These are phyloP conservation scores for Chaetomium tenue DNA, from an alignment of 495 filamentous ascomycete species.

Conservation along the genomic window DNA sequence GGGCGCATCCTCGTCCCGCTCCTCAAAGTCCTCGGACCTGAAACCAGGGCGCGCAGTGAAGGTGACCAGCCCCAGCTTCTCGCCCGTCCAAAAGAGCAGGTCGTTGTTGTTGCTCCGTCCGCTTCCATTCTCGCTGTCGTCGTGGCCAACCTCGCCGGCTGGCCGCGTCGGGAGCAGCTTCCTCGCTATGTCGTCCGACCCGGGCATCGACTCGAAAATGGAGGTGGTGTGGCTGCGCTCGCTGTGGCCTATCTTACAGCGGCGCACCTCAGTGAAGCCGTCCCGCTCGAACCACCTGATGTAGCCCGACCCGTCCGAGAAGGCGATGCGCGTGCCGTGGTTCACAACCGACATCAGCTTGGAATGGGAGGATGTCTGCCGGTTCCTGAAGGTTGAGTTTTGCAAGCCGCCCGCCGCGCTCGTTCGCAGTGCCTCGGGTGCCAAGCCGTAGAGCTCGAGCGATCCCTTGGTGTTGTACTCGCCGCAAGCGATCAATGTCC, in stretches of 20 bases:
- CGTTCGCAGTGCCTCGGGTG: constrained; percentile 28
- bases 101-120: constrained; percentile 46
- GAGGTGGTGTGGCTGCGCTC: constrained; percentile 39
- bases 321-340: constrained; percentile 81
- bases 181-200: constrained; percentile 62
- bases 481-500: constrained; percentile 78
- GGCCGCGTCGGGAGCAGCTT: constrained; percentile 65
- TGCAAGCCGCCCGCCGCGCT: constrained; percentile 39
- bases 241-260: constrained; percentile 64
- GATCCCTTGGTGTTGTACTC: constrained; percentile 93
- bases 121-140: background rate
- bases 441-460: constrained; percentile 78
- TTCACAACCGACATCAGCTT: constrained; percentile 81
- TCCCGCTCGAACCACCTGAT: constrained; percentile 93
- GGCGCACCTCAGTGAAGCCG: constrained; percentile 74
- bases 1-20: constrained; percentile 40
- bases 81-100: constrained; percentile 76
- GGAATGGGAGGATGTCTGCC: constrained; percentile 75
- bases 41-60: constrained; percentile 55
- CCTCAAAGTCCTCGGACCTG: constrained; percentile 49
- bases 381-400: constrained; percentile 61
- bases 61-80: constrained; percentile 68
- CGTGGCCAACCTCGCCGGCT: background rate
- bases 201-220: constrained; percentile 50
- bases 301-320: constrained; percentile 78